Evolutionary conservation across 2,329 filamentous ascomycete genomes (phyloP).

Genomic region (Colletotrichum lupini): DNA sequence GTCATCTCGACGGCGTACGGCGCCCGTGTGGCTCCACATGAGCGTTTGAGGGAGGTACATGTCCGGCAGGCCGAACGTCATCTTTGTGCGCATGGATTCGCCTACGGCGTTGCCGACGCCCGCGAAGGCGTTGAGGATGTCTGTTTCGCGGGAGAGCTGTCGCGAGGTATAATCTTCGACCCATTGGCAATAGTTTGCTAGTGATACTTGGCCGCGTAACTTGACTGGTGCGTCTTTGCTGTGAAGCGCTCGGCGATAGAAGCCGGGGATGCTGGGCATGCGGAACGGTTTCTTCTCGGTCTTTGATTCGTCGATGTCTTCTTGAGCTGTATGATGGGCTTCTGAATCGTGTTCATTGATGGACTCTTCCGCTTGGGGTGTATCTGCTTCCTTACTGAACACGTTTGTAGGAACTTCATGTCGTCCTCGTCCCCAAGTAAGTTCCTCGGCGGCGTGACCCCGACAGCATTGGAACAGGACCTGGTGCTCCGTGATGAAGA

Average conservation of each 20-base stretch:
- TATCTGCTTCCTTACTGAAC: not conserved
- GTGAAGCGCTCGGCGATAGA: slow-evolving; percentile 11
- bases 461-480: slow-evolving; percentile 32
- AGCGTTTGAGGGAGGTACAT: slow-evolving; percentile 4
- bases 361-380: not conserved
- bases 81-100: not conserved
- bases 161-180: slow-evolving; percentile 52
- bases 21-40: slow-evolving; percentile 24
- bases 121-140: slow-evolving; percentile 31
- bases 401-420: not conserved
- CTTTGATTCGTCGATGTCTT: not conserved
- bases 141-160: slow-evolving; percentile 14
- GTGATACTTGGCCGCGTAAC: slow-evolving; percentile 11
- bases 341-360: not conserved
- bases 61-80: slow-evolving; percentile 6
- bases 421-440: not conserved
- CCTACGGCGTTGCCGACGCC: slow-evolving; percentile 21
- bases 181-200: slow-evolving; percentile 53
- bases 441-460: slow-evolving; percentile 18
- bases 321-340: not conserved
- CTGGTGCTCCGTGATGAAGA: slow-evolving; percentile 33
- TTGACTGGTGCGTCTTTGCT: not conserved
- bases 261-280: not conserved
- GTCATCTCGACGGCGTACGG: not conserved
- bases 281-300: not conserved